These are phyloP conservation scores for Dactylellina cionopaga DNA, from an alignment of 2,329 filamentous ascomycete species.

Conservation along the genomic window DNA sequence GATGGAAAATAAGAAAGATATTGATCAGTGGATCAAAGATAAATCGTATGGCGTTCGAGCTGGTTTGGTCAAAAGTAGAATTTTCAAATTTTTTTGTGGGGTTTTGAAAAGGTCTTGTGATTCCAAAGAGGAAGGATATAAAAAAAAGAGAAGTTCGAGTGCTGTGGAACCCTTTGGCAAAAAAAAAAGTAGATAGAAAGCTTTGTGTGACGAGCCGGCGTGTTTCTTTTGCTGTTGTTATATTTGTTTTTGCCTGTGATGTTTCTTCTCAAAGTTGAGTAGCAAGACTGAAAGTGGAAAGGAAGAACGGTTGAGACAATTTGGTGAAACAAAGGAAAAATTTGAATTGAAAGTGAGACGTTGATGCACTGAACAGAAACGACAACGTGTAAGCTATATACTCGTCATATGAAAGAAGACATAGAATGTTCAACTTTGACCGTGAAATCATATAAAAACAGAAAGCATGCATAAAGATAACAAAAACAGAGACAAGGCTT, in stretches of 20 bases:
- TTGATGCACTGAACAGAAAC: conserved; percentile 24
- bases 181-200: conserved; percentile 49
- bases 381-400: conserved; percentile 42
- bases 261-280: conserved; percentile 33
- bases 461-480: conserved; percentile 23
- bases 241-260: conserved; percentile 44
- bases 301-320: conserved; percentile 34
- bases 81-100: conserved; percentile 43
- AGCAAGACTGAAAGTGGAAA: conserved; percentile 27
- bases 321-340: conserved; percentile 50
- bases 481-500: conserved; percentile 43
- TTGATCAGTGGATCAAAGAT: conserved; percentile 24
- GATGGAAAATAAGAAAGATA: conserved; percentile 21
- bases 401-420: conserved; percentile 36
- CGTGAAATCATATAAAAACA: conserved; percentile 23
- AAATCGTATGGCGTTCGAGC: conserved; percentile 36
- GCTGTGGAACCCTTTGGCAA: conserved; percentile 49
- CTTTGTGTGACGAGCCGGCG: conserved; percentile 52
- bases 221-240: conserved; percentile 41
- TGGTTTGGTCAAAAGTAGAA: conserved; percentile 24
- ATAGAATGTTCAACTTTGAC: conserved; percentile 27
- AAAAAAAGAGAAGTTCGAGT: conserved; percentile 31
- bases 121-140: conserved; percentile 9
- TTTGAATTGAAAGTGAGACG: conserved; percentile 31
- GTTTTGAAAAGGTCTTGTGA: conserved; percentile 41